Evolutionary conservation across 179 eudicot genomes (phyloP), one percentile per base, ranked within the genome.

Genomic region (Heliamphora pulchella): DNA sequence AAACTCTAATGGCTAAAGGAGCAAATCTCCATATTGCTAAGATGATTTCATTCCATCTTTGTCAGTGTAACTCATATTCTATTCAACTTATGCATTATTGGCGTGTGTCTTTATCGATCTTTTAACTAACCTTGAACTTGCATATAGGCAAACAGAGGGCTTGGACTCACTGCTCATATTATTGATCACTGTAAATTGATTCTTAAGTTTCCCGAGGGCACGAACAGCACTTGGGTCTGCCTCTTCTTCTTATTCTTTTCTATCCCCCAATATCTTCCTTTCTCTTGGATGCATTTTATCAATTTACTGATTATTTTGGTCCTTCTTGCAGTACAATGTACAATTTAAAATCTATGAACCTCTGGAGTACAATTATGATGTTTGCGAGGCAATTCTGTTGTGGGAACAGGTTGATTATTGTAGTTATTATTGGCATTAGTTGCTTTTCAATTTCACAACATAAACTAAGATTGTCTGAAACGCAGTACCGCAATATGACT

Each of bases 401-500:
- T 96, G 99, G 99, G 99, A 96, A 83, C 99, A 96, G 98, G 99
- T 95, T 80, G 71, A 65, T 54, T 11, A 18, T 79, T 69, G 15
- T 78, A 31, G 43, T 62, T 82, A 17, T 65, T 4, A 22, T 18
- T 57, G 48, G 2, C 46, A 5, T 4, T 1, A 41, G 11, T 43
- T 39, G 67, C 9, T 54, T 75, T 68, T 14, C 64, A 79, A 4
- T 58, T 78, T 70, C 83, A 81, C 80, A 20, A 15, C 39, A 39
- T 84, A 69, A 81, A 71, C 81, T 76, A n/a, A 48, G 74, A 31
- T 71, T 89, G 39, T 84, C 74, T 80, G 80, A 82, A 85, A 84
- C 91, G 90, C 99, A 96, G 99, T 96, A 96, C 82, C 99, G 98
- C 80, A 96, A 96, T 86, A 95, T 96, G 89, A 96, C 98, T 79